phyloP scores from a whole-genome alignment of 768 basidiomycete genomes.

The Cantharellus cinnabarinus region DNA sequence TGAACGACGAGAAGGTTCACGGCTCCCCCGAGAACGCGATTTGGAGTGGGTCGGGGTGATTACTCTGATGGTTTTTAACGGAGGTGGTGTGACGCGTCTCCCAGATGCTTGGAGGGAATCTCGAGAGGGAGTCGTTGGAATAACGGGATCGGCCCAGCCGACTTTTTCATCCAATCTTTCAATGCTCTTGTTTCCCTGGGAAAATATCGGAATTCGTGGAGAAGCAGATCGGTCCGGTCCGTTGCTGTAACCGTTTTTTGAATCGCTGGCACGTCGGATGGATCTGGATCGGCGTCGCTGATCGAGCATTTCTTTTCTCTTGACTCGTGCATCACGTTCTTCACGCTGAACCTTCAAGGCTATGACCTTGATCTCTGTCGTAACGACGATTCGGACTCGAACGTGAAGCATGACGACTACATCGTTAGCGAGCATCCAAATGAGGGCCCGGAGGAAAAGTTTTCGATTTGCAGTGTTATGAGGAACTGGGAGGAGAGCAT shows the following conservation, averaged over 20 bases:
- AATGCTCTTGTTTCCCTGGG: background rate
- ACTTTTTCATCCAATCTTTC: background rate
- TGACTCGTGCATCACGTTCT: conserved; percentile 13
- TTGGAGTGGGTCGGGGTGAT: background rate
- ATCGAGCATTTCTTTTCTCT: conserved; percentile 3
- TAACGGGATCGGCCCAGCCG: background rate
- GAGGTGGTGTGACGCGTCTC: background rate
- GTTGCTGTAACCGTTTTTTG: background rate
- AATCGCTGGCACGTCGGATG: background rate
- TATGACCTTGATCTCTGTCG: conserved; percentile 47
- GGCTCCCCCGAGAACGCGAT: background rate
- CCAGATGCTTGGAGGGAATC: background rate
- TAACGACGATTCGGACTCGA: conserved; percentile 65
- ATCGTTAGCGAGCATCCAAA: conserved; percentile 82
- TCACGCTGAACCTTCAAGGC: conserved; percentile 22
- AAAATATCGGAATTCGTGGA: background rate
- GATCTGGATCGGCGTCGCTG: conserved; percentile 8
- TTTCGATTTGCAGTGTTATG: conserved; percentile 43
- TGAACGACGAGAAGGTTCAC: conserved; percentile 1
- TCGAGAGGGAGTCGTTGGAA: background rate
- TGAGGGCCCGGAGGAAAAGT: conserved; percentile 59
- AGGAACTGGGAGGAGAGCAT: conserved; percentile 35
- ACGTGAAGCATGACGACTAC: conserved; percentile 71
- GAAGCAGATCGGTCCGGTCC: background rate
- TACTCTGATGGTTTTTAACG: background rate